Base-by-base conservation (phyloP, 768 basidiomycete species). In the Macrolepiota albuminosa region DNA sequence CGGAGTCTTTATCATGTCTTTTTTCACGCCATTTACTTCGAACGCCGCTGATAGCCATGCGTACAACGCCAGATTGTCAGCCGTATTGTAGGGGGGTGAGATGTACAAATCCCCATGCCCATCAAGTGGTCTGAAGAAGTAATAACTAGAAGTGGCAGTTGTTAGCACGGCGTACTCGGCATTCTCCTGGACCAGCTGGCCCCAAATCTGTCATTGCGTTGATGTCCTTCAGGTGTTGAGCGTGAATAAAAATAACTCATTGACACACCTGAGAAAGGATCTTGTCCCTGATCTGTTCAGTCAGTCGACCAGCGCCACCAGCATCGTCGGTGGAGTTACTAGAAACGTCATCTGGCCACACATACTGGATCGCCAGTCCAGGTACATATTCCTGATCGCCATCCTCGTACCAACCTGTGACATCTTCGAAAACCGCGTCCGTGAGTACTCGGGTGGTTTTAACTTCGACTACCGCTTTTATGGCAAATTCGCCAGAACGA, bases 321-420 rank as follows among this genome's bases (percentile, higher is more conserved):
- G 49, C 49, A 21, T 33, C 1, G 21, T 36, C 6, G 10, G 4
- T 36, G 21, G 34, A n/a, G 33, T 50, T 50, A n/a, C 10, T n/a
- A 34, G 49, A 33, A 34, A 33, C n/a, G 13, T 21, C 4, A 1
- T 13, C 5, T 3, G 21, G 34, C 34, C 34, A 51, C 5, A 34
- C 33, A 24, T 51, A 36, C 21, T 51, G 50, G 18, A 51, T 36
- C 6, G 50, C 50, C 50, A 51, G 34, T 21, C 34, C 50, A 36
- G 5, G 34, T 21, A 51, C n/a, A 36, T 6, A 51, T n/a, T n/a
- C n/a, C n/a, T n/a, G n/a, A n/a, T n/a, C n/a, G n/a, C n/a, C n/a
- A n/a, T n/a, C n/a, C n/a, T n/a, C n/a, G 6, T 26, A 53, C 51
- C 51, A 53, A 1, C 13, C 37, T 7, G 51, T 53, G 1, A 53